Evolutionary conservation across 2,329 filamentous ascomycete genomes (phyloP), one percentile per base, ranked within the genome.

Genomic region (Dactylellina drechsleri): DNA sequence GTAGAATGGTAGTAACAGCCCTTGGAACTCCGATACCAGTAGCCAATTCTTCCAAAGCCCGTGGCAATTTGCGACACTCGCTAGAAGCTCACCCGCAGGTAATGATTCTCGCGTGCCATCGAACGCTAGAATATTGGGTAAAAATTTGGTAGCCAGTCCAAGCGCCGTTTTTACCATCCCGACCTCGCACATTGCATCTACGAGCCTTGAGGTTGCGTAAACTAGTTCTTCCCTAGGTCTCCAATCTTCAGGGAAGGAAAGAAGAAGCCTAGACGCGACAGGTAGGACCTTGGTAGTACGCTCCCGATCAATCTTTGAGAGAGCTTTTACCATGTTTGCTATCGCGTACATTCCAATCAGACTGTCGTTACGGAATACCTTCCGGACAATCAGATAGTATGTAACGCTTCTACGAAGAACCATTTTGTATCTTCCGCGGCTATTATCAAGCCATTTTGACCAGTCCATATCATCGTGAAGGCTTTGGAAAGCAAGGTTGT

Each of bases 171-270:
- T 6, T 5, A 16, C 31, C 62, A 67, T 67, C 6, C 70, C 62
- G 5, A 67, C 43, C 23, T 66, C 57, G n/a, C 41, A 52, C 70
- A 74, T 67, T 0, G 70, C 57, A 40, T 74, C 70, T n/a, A 49
- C 57, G 5, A 74, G 26, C 10, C 58, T 53, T 18, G 50, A 52
- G 1, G 53, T 54, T 7, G 70, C 40, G 26, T 50, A 41, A 2
- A 61, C n/a, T 8, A 74, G 16, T 15, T 67, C 62, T 2, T n/a
- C 7, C n/a, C 4, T 45, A 12, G 15, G 20, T n/a, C 28, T 36
- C 20, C 52, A 53, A 5, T 47, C 50, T 16, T 23, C 18, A 6
- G 70, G 70, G 18, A 62, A 40, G 13, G 53, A 26, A 3, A 66
- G 16, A 2, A 67, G 26, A 23, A 66, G 43, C 23, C 16, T 43